Base-by-base conservation (phyloP, 139 green algal species). In the Chlorella sp. region DNA sequence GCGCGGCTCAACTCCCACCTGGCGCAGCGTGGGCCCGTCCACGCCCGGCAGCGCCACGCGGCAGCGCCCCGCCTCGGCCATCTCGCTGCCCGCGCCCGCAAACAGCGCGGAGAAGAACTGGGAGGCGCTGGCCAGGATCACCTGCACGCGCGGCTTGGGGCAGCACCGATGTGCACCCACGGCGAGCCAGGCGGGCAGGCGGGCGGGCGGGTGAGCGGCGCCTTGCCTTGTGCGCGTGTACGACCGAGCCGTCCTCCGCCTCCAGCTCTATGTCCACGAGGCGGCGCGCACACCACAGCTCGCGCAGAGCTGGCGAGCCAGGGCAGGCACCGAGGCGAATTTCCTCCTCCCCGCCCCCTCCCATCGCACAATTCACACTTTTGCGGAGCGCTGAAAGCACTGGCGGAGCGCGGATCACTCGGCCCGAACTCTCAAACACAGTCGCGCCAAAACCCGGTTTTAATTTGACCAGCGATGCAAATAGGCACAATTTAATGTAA, bases 21-120 rank as follows among this genome's bases (percentile, higher is more conserved):
- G 45, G 45, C 60, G 62, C 64, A 90, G 29, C 36, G 38, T 74
- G 7, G 43, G 38, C 2, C 69, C 71, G 38, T 73, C 53, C 17
- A 90, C 42, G 8, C 83, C 78, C 8, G 42, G 50, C 17, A 90
- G 59, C 19, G 45, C 27, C 27, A 85, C 58, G 36, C 75, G 29
- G 40, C 35, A 36, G 42, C 29, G n/a, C 38, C 5, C 61, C 31
- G 53, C 29, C 43, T 31, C 43, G 7, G 9, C 27, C 38, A 8
- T 9, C 27, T 40, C 41, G 69, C 15, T 21, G 69, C 33, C 19
- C 4, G 77, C 40, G 8, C 86, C 86, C 1, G 68, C 48, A 29
- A 90, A 74, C 5, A 90, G 74, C 3, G 85, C 86, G 9, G 69
- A 50, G 71, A 90, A 90, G 51, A 89, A 90, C 8, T 42, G 63